These are phyloP conservation scores for Hypoxylon rubiginosum DNA, from an alignment of 2,329 filamentous ascomycete genomes.

Conservation along the genomic window DNA sequence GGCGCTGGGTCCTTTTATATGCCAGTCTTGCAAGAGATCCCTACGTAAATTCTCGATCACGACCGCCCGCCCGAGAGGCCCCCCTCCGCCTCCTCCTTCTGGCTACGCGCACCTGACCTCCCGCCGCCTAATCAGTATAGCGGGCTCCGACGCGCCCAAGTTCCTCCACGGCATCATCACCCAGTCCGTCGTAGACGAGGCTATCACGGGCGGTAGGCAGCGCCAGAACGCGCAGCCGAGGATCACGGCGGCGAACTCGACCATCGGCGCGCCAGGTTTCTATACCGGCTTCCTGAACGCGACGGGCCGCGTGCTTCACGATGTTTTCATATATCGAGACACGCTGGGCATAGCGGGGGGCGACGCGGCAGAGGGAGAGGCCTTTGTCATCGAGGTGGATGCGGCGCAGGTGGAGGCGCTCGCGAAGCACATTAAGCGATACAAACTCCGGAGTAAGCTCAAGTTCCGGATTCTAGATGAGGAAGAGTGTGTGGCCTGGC, in stretches of 20 bases:
- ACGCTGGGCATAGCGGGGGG: conserved; percentile 49
- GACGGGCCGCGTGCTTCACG: conserved; percentile 84
- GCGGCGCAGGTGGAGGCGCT: conserved; percentile 72
- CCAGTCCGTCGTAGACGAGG: conserved; percentile 70
- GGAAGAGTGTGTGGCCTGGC: conserved; percentile 78
- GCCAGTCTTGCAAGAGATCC: conserved; percentile 48
- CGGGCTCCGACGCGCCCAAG: conserved; percentile 82
- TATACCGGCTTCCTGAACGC: conserved; percentile 91
- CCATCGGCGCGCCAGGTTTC: conserved; percentile 61
- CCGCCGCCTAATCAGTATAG: conserved; percentile 82
- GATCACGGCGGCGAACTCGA: conserved; percentile 42
- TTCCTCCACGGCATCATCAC: conserved; percentile 93
- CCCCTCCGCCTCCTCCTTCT: conserved; percentile 59
- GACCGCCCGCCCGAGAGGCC: conserved; percentile 42
- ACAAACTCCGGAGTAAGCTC: conserved; percentile 88
- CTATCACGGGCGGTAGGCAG: conserved; percentile 36
- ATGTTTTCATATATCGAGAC: conserved; percentile 88
- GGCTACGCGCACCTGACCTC: conserved; percentile 73
- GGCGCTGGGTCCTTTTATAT: conserved; percentile 43
- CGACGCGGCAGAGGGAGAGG: conserved; percentile 48
- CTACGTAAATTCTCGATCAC: conserved; percentile 38
- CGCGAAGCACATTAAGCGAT: conserved; percentile 81
- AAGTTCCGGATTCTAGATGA: conserved; percentile 74
- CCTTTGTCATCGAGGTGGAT: conserved; percentile 88
- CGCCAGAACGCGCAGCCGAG: conserved; percentile 36